A percentile compares a stretch with the other conserved stretches of the same genome.
phyloP scores from a whole-genome alignment of 768 basidiomycete genomes.

The Strobilomyces echinocephalus region DNA sequence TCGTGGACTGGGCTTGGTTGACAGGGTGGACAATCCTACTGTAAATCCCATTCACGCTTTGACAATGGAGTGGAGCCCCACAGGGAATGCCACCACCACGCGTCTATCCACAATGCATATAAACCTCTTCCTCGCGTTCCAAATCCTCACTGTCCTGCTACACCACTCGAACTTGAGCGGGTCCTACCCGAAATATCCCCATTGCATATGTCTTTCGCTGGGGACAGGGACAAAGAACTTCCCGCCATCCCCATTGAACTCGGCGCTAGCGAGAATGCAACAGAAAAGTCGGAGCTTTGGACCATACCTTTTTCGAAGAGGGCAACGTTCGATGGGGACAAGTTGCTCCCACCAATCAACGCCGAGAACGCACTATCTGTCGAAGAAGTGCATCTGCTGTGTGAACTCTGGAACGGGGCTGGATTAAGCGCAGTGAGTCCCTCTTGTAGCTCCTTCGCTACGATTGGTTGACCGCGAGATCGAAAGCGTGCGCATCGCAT shows the following conservation, averaged over 20 bases:
- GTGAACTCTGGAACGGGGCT: constrained; percentile 26
- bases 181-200: not conserved
- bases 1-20: not conserved
- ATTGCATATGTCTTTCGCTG: constrained; percentile 5
- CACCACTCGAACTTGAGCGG: not conserved
- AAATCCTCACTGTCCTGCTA: not conserved
- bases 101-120: constrained; percentile 6
- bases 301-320: not conserved
- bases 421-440: constrained; percentile 19
- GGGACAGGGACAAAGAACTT: constrained; percentile 17
- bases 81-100: not conserved
- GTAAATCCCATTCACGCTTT: constrained; percentile 5
- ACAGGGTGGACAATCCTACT: not conserved
- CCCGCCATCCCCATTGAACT: constrained; percentile 18
- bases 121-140: not conserved
- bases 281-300: not conserved
- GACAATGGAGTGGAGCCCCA: constrained; percentile 5
- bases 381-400: constrained; percentile 17
- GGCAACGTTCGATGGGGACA: not conserved
- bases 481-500: constrained; percentile 25
- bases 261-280: not conserved
- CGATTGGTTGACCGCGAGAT: not conserved
- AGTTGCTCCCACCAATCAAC: constrained; percentile 13
- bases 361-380: constrained; percentile 17
- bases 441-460: not conserved